These are phyloP conservation scores for Themeda triandra DNA, from an alignment of 176 grass and related monocot genomes.

Conservation along the genomic window DNA sequence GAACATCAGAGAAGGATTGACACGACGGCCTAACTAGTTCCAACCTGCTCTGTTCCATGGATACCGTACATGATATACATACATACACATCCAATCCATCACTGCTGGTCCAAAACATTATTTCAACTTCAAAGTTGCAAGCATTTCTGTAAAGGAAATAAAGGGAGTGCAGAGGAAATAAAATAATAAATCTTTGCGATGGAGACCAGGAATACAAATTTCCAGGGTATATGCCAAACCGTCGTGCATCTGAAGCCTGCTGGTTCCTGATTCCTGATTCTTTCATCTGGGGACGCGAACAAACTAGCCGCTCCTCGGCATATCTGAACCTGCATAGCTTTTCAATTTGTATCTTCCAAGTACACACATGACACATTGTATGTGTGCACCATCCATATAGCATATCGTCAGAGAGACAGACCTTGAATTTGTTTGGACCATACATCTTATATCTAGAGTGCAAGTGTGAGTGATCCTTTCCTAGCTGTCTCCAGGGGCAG, in stretches of 20 bases:
- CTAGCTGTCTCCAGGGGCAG: constrained; percentile 24
- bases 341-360: constrained; percentile 35
- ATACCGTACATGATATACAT: background rate
- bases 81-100: background rate
- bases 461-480: constrained; percentile 21
- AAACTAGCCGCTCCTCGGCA: constrained; percentile 29
- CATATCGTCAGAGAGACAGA: constrained; percentile 9
- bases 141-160: background rate
- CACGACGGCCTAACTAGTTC: constrained; percentile 17
- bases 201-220: constrained; percentile 8
- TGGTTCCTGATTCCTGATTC: constrained; percentile 27
- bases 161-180: background rate
- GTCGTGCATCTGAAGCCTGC: constrained; percentile 20
- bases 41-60: constrained; percentile 19
- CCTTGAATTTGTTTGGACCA: constrained; percentile 34
- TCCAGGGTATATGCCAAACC: constrained; percentile 19
- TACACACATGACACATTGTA: constrained; percentile 2
- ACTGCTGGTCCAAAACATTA: background rate
- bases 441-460: constrained; percentile 8
- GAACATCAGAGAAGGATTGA: constrained; percentile 6
- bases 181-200: constrained; percentile 13
- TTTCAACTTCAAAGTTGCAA: background rate
- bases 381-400: constrained; percentile 19
- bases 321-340: constrained; percentile 27
- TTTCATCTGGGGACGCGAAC: constrained; percentile 15